These are phyloP conservation scores for Paramecium sonneborni DNA, from an alignment of 73 alveolate species.

Conservation along the genomic window DNA sequence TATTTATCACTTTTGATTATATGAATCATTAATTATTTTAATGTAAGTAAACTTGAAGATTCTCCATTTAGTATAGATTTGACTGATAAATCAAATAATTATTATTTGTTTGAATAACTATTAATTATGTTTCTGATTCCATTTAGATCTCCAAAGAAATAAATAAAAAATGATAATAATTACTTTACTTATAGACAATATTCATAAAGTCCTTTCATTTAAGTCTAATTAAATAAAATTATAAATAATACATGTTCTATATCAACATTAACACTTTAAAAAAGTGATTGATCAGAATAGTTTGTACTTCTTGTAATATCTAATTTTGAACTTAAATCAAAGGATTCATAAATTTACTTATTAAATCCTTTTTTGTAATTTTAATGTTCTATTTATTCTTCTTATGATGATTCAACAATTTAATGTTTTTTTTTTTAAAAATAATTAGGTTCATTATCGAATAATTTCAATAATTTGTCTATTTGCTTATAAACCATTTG, in stretches of 20 bases:
- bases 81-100: background rate
- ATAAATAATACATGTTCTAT: slow-evolving; percentile 3
- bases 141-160: background rate
- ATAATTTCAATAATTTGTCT: background rate
- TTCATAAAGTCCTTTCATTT: background rate
- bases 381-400: background rate
- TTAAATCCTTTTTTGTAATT: background rate
- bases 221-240: background rate
- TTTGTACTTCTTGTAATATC: background rate
- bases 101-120: background rate
- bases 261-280: slow-evolving; percentile 16
- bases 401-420: background rate
- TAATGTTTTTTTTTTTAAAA: background rate
- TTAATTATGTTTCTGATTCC: slow-evolving; percentile 18
- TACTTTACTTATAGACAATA: background rate
- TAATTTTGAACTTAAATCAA: slow-evolving; percentile 9
- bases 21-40: slow-evolving; percentile 30
- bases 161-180: background rate
- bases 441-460: background rate
- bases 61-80: background rate
- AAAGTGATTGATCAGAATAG: background rate
- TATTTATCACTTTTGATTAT: background rate
- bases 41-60: background rate
- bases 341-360: background rate
- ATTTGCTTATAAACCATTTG: background rate